phyloP scores from a whole-genome alignment of 2,329 filamentous ascomycete species.

The Aspergillus thermomutatus region DNA sequence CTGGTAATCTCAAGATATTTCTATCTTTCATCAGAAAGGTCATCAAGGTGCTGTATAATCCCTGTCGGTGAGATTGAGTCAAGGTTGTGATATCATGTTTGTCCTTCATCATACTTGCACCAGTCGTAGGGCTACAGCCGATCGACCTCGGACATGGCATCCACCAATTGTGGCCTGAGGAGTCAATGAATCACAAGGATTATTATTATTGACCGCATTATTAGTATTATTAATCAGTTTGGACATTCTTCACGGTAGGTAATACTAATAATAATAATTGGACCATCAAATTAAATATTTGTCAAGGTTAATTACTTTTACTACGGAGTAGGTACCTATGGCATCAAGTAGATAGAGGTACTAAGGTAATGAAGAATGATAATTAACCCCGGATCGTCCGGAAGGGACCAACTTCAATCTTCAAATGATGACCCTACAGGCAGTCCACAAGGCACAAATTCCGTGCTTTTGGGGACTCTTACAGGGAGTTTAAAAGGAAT shows the following conservation, averaged over 20 bases:
- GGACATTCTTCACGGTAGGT: not conserved
- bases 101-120: not conserved
- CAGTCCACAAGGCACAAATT: not conserved
- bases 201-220: not conserved
- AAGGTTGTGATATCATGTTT: not conserved
- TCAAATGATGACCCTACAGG: not conserved
- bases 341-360: too few species aligned
- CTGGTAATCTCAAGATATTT: not conserved
- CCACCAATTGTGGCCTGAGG: not conserved
- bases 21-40: not conserved
- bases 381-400: conserved; percentile 5
- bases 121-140: not conserved
- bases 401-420: conserved; percentile 3
- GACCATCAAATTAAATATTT: not conserved
- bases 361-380: too few species aligned
- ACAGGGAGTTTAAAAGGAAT: too few species aligned
- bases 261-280: too few species aligned
- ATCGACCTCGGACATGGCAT: not conserved
- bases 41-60: not conserved
- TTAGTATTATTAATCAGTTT: not conserved
- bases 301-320: not conserved
- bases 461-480: too few species aligned
- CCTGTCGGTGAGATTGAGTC: not conserved
- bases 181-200: too few species aligned
- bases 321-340: too few species aligned